Base-by-base conservation (phyloP, 2,329 filamentous ascomycete species). In the Diplodia seriata region DNA sequence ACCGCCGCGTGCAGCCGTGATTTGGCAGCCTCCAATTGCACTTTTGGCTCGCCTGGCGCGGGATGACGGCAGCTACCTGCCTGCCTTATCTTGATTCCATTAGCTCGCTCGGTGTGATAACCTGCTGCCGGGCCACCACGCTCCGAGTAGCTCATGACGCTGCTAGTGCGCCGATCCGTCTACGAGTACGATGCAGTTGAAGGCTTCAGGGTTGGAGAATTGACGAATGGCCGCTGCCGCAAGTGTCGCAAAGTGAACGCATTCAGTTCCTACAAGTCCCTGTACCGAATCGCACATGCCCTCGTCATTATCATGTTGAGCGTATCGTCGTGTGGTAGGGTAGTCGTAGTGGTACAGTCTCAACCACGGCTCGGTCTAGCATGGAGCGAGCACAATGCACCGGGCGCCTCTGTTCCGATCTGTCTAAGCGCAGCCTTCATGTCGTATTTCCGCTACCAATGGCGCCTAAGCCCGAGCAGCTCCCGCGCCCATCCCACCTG, bases 1-100 rank as follows among this genome's bases (percentile, higher is more conserved):
- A 20, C 12, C 40, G 40, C 47, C 57, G 57, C 57, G 23, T 50
- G 26, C n/a, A 33, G 57, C 57, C 26, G 40, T 29, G 20, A 12
- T 12, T 47, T 38, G 36, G 14, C 55, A 8, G 18, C 43, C 38
- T 29, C 5, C 36, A 29, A 3, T 36, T 59, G 55, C 55, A 59
- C 23, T 12, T 38, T n/a, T n/a, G n/a, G n/a, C n/a, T n/a, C n/a
- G n/a, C n/a, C 55, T 43, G 55, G 47, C 1, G 57, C 57, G 57
- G 57, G 57, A 62, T 62, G 57, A 62, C 49, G 43, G 40, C 43
- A 49, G 57, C 40, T 23, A 23, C 23, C 43, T 36, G 57, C 57
- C 29, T 43, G 43, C 31, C 59, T 63, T 63, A 63, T 63, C 59
- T 63, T 63, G 29, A 63, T 63, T 63, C n/a, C 43, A 62, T 62